Evolutionary conservation across 257 asterid genomes (phyloP).

Genomic region (Salvia rosmarinus): DNA sequence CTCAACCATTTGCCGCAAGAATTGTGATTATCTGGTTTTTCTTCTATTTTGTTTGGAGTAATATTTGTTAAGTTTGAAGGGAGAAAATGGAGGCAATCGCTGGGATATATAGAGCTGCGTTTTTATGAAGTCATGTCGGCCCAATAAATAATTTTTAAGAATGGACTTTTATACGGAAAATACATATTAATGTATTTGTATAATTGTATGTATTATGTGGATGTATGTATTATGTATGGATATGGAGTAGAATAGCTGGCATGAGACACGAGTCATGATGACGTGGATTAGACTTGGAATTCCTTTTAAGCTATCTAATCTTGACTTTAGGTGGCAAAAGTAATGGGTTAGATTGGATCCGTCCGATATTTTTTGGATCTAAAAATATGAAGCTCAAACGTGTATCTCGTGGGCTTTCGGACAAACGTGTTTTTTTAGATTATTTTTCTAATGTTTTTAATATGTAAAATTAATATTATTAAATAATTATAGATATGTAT

Average conservation of each 20-base stretch:
- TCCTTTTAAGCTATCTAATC: constrained; percentile 29
- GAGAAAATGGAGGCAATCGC: constrained; percentile 59
- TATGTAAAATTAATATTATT: too few species aligned
- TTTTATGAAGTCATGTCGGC: constrained; percentile 36
- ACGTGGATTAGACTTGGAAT: constrained; percentile 32
- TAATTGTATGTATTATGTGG: not conserved
- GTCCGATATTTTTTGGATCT: too few species aligned
- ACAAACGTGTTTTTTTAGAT: too few species aligned
- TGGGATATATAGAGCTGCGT: constrained; percentile 50
- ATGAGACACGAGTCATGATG: constrained; percentile 25
- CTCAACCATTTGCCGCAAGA: constrained; percentile 62
- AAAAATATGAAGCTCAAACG: too few species aligned
- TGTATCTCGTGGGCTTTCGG: too few species aligned
- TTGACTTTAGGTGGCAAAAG: too few species aligned
- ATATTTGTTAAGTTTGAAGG: constrained; percentile 54
- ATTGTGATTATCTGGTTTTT: not conserved
- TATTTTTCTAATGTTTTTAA: too few species aligned
- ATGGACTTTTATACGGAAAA: not conserved
- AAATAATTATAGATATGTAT: too few species aligned
- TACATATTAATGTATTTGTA: not conserved
- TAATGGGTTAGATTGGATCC: too few species aligned
- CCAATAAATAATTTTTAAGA: not conserved
- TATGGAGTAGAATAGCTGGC: constrained; percentile 18
- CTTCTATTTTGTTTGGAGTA: not conserved
- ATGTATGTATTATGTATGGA: constrained; percentile 15